Conservation (phyloP, 1,139 yeast genomes). For the Taphrina deformans region DNA sequence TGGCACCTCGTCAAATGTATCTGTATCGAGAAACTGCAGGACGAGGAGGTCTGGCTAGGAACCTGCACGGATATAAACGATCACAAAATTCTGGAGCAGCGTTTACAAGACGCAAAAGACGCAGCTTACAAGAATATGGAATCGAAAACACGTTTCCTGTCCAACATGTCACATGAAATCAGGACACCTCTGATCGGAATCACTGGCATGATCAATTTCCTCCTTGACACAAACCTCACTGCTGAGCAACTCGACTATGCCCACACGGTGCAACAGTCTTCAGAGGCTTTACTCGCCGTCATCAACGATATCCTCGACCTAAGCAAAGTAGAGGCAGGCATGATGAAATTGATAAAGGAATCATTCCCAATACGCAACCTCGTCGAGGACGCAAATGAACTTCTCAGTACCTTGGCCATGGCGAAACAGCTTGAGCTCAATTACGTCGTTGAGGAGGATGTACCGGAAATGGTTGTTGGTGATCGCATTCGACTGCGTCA, state of each 20-base stretch:
- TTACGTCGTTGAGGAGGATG: conserved; percentile 73
- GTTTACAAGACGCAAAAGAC: conserved; percentile 61
- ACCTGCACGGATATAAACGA: conserved; percentile 46
- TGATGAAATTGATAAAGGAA: conserved; percentile 77
- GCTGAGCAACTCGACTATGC: conserved; percentile 82
- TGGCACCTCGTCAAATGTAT: conserved; percentile 45
- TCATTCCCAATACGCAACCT: conserved; percentile 75
- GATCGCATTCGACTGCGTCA: conserved; percentile 87
- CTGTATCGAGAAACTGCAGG: conserved; percentile 42
- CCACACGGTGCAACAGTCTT: conserved; percentile 74
- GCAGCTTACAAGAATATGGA: conserved; percentile 43
- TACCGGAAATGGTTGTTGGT: conserved; percentile 80
- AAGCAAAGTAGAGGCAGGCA: conserved; percentile 79
- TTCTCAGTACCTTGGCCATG: conserved; percentile 75
- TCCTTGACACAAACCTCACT: conserved; percentile 74
- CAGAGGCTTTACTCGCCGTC: conserved; percentile 72
- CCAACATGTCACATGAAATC: conserved; percentile 60
- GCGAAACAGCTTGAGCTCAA: conserved; percentile 72
- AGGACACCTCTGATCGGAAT: conserved; percentile 92
- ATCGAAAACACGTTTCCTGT: conserved; percentile 37
- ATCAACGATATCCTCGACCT: conserved; percentile 80
- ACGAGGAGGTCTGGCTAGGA: conserved; percentile 45
- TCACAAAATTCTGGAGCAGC: conserved; percentile 51
- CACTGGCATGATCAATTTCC: conserved; percentile 91
- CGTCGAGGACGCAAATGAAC: conserved; percentile 75